These are phyloP conservation scores for Apiospora aurea DNA, from an alignment of 2,329 filamentous ascomycete species.

Conservation along the genomic window DNA sequence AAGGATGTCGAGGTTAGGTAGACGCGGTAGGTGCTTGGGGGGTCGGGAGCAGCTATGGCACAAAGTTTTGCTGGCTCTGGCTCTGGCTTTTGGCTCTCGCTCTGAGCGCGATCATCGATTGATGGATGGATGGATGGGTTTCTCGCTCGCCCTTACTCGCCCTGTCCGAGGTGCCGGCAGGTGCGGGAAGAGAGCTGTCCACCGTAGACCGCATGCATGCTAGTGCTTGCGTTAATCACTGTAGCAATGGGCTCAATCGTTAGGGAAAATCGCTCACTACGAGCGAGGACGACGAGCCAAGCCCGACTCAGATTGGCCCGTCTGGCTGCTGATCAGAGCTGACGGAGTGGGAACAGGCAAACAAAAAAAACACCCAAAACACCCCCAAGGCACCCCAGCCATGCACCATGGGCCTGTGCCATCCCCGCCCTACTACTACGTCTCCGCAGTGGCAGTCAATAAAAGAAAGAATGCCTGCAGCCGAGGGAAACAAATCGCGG, in stretches of 20 bases:
- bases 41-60: not conserved
- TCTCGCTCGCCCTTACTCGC: constrained; percentile 11
- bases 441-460: constrained; percentile 5
- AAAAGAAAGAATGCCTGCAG: not conserved
- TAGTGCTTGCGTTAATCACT: constrained; percentile 1
- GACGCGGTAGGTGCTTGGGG: not conserved
- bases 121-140: not conserved
- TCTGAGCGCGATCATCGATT: not conserved
- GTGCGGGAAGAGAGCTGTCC: constrained; percentile 3
- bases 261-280: constrained; percentile 8
- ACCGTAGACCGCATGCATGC: not conserved
- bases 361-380: not conserved
- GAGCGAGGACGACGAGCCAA: not conserved
- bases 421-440: not conserved
- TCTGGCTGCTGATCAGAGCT: constrained; percentile 11
- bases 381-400: not conserved
- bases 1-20: constrained; percentile 2
- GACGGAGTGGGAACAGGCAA: constrained; percentile 1
- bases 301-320: constrained; percentile 10
- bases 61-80: not conserved
- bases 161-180: constrained; percentile 13
- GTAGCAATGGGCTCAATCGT: constrained; percentile 15
- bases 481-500: not conserved
- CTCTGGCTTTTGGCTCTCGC: not conserved
- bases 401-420: not conserved